Percentiles rank a stretch among this genome's conserved stretches.
phyloP scores from a whole-genome alignment of 2,329 filamentous ascomycete genomes.

The Trichoderma asperellum region DNA sequence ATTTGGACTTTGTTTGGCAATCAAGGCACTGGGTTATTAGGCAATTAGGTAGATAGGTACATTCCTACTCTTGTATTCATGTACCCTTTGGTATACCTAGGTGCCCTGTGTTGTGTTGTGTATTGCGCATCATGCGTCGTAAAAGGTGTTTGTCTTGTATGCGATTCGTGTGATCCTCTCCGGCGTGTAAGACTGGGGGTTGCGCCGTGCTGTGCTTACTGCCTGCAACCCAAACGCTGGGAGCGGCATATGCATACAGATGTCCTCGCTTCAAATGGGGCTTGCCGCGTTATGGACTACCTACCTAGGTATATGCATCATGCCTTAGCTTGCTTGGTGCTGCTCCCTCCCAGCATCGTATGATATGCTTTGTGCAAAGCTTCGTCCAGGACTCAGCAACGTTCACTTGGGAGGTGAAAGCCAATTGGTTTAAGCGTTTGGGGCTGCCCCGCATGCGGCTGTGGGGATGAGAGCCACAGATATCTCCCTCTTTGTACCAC shows the following conservation, averaged over 20 bases:
- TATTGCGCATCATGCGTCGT: not conserved
- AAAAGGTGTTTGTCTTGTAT: not conserved
- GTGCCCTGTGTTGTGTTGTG: not conserved
- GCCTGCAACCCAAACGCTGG: not conserved
- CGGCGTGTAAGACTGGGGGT: not conserved
- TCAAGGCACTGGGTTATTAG: constrained; percentile 15
- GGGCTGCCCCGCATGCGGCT: constrained; percentile 27
- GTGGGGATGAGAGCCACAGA: not conserved
- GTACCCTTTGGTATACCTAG: not conserved
- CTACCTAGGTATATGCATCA: too few species aligned
- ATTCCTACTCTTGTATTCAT: constrained; percentile 22
- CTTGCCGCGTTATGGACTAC: not conserved
- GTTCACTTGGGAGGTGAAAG: not conserved
- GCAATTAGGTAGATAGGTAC: constrained; percentile 11
- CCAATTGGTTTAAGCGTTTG: constrained; percentile 1
- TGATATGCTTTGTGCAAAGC: not conserved
- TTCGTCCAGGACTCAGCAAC: not conserved
- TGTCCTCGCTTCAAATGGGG: not conserved
- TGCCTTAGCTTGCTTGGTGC: not conserved
- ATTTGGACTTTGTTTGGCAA: constrained; percentile 5
- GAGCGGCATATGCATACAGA: not conserved
- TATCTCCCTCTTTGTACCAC: constrained; percentile 1
- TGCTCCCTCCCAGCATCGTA: not conserved
- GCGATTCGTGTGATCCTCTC: not conserved
- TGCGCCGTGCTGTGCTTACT: not conserved